Evolutionary conservation across 2,329 filamentous ascomycete genomes (phyloP).

Genomic region (Blastomyces emzantsi): DNA sequence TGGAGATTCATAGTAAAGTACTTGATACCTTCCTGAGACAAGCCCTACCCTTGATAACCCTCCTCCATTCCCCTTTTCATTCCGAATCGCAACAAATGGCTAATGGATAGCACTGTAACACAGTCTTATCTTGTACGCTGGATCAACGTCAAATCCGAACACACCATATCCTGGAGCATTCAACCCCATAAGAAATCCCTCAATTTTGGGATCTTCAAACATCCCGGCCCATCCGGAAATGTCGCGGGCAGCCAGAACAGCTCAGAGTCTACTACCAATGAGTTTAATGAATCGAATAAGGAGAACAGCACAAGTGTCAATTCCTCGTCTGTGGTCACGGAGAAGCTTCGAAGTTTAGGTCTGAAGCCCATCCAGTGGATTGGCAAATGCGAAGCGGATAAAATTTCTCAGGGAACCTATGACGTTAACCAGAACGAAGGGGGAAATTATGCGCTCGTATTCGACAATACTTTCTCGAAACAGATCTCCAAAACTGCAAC

Average conservation of each 20-base stretch:
- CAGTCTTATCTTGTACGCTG: conserved; percentile 97
- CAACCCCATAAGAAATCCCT: conserved; percentile 98
- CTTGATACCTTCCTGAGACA: conserved; percentile 19
- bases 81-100: background rate
- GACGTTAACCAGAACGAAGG: conserved; percentile 65
- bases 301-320: conserved; percentile 39
- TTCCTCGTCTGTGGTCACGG: conserved; percentile 61
- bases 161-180: conserved; percentile 95
- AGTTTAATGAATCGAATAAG: conserved; percentile 23
- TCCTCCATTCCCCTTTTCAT: background rate
- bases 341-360: conserved; percentile 55
- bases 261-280: conserved; percentile 19
- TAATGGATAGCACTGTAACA: conserved; percentile 35
- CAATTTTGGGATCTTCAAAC: conserved; percentile 97
- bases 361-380: conserved; percentile 64
- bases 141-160: conserved; percentile 81
- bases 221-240: conserved; percentile 61
- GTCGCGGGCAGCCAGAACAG: conserved; percentile 33
- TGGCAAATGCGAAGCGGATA: conserved; percentile 93
- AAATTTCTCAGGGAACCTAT: conserved; percentile 82
- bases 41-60: background rate
- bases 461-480: conserved; percentile 99
- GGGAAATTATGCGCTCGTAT: conserved; percentile 93
- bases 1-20: conserved; percentile 97
- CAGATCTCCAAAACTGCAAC: conserved; percentile 89